Evolutionary conservation across 768 basidiomycete species (phyloP), one percentile per base, ranked within the genome.

Genomic region (Pulveroboletus ravenelii): DNA sequence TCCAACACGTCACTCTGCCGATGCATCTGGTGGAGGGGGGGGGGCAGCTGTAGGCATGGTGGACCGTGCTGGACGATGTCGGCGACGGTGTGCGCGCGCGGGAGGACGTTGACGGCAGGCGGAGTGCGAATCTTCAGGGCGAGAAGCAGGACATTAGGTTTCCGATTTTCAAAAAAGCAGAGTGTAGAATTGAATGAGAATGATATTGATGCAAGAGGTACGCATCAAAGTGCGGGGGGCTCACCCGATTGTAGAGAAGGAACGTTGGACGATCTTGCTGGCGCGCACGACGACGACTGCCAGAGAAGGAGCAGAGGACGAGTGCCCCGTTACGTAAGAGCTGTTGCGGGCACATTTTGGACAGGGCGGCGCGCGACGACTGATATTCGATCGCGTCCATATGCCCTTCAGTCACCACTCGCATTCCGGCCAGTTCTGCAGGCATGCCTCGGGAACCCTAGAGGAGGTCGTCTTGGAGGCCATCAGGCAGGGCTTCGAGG

Each of bases 371-470:
- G 32, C n/a, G n/a, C n/a, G n/a, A n/a, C n/a, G 13, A 23, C 20
- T 31, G 30, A 31, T 12, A 12, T 31, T 12, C 30, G 30, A 31
- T 31, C 30, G 30, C 10, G 9, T 31, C 32, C 1, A 15, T 35
- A 82, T 81, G 80, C 85, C 84, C 51, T 72, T 81, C 61, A 88
- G 85, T 62, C 90, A 91, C 64, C 92, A 93, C 68, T 92, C 89
- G 17, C 93, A 96, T 62, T 95, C 91, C 1, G 93, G 93, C 29
- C 85, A 94, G 62, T 95, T 93, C 71, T 95, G 94, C 74, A 85
- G 82, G 56, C 94, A 97, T 63, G 95, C 92, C 3, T 73, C 75
- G 12, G 93, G 93, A 7, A 72, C 75, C 1, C 75, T 99, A 35
- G 85, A 93, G 60, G 82, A 89, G 5, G 85, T 93, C 14, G 87